A percentile compares a stretch with the other conserved stretches of the same genome.
These are phyloP conservation scores for Penicillium arizonense DNA, from an alignment of 495 filamentous ascomycete genomes.

Conservation along the genomic window DNA sequence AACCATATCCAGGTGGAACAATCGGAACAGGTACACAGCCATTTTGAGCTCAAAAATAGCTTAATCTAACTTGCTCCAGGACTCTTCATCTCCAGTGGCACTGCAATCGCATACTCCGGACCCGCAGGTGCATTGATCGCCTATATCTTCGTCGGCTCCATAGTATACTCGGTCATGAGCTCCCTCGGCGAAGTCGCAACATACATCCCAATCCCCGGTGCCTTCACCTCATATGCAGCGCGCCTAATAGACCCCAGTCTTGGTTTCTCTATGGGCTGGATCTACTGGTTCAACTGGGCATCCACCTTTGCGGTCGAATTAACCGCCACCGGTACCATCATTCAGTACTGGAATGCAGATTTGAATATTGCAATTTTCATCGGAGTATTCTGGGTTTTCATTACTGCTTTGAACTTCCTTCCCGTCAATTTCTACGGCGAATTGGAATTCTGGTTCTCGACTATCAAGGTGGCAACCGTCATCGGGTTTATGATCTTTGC, in stretches of 20 bases:
- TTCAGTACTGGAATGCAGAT: constrained; percentile 63
- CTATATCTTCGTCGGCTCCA: constrained; percentile 55
- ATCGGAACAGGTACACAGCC: constrained; percentile 59
- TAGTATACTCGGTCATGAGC: constrained; percentile 54
- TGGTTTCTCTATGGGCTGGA: constrained; percentile 75
- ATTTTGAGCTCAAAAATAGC: not conserved
- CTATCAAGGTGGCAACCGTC: constrained; percentile 57
- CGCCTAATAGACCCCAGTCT: constrained; percentile 66
- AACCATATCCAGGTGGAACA: constrained; percentile 61
- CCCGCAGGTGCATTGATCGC: constrained; percentile 64
- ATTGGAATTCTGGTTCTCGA: constrained; percentile 61
- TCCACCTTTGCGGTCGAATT: constrained; percentile 68
- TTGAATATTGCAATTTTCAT: constrained; percentile 65
- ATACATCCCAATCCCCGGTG: constrained; percentile 67
- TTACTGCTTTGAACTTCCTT: constrained; percentile 61
- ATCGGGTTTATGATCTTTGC: constrained; percentile 58
- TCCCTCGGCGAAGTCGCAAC: constrained; percentile 66
- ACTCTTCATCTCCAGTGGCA: constrained; percentile 68
- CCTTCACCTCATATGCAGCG: constrained; percentile 67
- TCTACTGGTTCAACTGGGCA: constrained; percentile 56
- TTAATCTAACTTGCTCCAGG: constrained; percentile 11
- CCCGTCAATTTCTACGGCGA: constrained; percentile 52
- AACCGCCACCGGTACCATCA: constrained; percentile 63
- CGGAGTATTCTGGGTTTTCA: constrained; percentile 62
- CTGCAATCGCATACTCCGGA: constrained; percentile 58